A percentile compares a stretch with the other conserved stretches of the same genome.
Evolutionary conservation across 1,284 basidiomycete species (phyloP).

Genomic region (Ganoderma leucocontextum): DNA sequence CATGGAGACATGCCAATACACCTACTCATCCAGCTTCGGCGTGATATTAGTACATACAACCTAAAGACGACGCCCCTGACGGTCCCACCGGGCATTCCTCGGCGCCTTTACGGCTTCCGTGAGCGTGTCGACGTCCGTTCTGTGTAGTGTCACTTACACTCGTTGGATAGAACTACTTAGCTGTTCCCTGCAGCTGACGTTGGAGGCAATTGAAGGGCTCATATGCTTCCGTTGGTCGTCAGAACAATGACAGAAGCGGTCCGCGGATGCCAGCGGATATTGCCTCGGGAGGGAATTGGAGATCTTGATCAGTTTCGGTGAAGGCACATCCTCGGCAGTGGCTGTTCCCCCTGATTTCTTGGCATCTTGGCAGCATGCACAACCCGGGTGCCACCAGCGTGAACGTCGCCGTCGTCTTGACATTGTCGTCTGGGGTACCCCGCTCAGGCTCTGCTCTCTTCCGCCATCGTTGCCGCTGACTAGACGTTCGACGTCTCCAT

Average conservation of each 20-base stretch:
- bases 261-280: not conserved
- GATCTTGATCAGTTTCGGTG: not conserved
- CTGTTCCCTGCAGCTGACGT: not conserved
- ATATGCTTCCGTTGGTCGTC: not conserved
- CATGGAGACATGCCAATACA: not conserved
- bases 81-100: not conserved
- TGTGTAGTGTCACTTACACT: not conserved
- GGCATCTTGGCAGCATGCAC: slow-evolving; percentile 7
- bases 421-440: not conserved
- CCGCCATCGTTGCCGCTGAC: not conserved
- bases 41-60: too few relatives aligned
- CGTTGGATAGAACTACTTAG: too few relatives aligned
- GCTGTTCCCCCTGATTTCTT: slow-evolving; percentile 13
- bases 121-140: too few relatives aligned
- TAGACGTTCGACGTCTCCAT: not conserved
- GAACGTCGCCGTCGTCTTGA: not conserved
- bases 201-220: not conserved
- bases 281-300: not conserved
- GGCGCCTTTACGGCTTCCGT: not conserved
- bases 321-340: slow-evolving; percentile 10
- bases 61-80: too few relatives aligned
- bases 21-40: not conserved
- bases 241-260: too few relatives aligned
- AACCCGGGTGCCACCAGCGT: not conserved
- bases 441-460: not conserved